Percentiles rank a stretch among this genome's conserved stretches.
These are phyloP conservation scores for Erodium maritimum DNA, from an alignment of 345 rosid species.

Conservation along the genomic window DNA sequence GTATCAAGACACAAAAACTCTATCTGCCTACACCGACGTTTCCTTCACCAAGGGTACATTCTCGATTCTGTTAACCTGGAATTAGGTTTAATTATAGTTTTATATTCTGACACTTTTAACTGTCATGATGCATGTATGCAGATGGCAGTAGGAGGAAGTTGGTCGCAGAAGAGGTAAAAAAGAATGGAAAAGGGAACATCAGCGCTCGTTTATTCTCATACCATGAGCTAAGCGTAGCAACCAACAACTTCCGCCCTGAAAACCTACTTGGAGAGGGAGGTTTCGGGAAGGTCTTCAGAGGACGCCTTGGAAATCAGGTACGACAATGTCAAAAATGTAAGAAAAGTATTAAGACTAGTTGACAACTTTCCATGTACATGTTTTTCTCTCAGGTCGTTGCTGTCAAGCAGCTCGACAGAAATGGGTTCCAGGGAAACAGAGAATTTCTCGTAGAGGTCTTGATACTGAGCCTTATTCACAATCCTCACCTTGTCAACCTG, in stretches of 20 bases:
- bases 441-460: conserved; percentile 22
- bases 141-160: conserved; percentile 67
- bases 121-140: conserved; percentile 13
- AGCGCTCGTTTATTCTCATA: conserved; percentile 47
- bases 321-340: no score
- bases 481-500: conserved; percentile 18
- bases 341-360: no score
- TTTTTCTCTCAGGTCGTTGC: conserved; percentile 15
- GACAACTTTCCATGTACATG: conserved; percentile 1
- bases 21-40: conserved; percentile 55
- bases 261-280: conserved; percentile 89
- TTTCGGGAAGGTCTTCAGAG: conserved; percentile 88
- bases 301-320: conserved; percentile 44
- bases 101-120: no score
- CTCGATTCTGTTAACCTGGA: no score
- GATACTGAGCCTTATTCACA: conserved; percentile 19
- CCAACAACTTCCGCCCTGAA: conserved; percentile 53
- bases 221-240: conserved; percentile 51
- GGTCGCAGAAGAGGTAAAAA: conserved; percentile 48
- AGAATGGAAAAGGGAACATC: conserved; percentile 59
- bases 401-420: conserved; percentile 20
- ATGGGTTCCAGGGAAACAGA: conserved; percentile 23
- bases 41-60: conserved; percentile 64
- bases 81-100: no score
- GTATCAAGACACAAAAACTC: conserved; percentile 37